A percentile compares a stretch with the other conserved stretches of the same genome.
phyloP scores from a whole-genome alignment of 23 red algal species.

The Gracilaria gracilis region DNA sequence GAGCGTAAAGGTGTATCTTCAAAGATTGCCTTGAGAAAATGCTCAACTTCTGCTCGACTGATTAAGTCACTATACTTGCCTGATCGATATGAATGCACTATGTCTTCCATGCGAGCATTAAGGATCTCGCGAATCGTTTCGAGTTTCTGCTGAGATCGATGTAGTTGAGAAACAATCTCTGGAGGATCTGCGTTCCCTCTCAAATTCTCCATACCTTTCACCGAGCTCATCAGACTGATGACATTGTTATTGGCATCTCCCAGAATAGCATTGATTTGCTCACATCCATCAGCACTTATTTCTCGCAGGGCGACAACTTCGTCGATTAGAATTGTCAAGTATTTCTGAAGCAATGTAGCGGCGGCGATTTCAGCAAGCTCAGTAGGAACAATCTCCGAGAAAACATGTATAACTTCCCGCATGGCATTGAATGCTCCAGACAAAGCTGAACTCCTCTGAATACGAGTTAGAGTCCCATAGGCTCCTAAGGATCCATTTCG shows the following conservation, averaged over 20 bases:
- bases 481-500: conserved; percentile 66
- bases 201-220: conserved; percentile 40
- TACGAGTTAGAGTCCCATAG: conserved; percentile 70
- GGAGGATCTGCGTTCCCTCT: conserved; percentile 43
- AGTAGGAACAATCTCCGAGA: conserved; percentile 67
- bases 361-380: conserved; percentile 68
- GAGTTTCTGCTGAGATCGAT: conserved; percentile 6
- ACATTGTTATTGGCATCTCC: conserved; percentile 58
- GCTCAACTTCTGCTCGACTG: conserved; percentile 63
- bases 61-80: conserved; percentile 72
- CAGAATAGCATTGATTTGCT: conserved; percentile 63
- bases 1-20: conserved; percentile 73
- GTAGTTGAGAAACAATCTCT: conserved; percentile 43
- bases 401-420: conserved; percentile 65
- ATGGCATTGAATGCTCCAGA: conserved; percentile 71
- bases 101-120: conserved; percentile 83
- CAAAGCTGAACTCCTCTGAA: conserved; percentile 69
- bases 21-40: conserved; percentile 68
- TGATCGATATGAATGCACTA: conserved; percentile 37
- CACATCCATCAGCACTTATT: conserved; percentile 76
- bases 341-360: conserved; percentile 55
- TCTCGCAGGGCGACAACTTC: conserved; percentile 64
- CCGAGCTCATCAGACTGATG: conserved; percentile 44
- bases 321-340: conserved; percentile 49
- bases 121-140: conserved; percentile 51